Evolutionary conservation across 768 basidiomycete genomes (phyloP).

Genomic region (Mycena rosella): DNA sequence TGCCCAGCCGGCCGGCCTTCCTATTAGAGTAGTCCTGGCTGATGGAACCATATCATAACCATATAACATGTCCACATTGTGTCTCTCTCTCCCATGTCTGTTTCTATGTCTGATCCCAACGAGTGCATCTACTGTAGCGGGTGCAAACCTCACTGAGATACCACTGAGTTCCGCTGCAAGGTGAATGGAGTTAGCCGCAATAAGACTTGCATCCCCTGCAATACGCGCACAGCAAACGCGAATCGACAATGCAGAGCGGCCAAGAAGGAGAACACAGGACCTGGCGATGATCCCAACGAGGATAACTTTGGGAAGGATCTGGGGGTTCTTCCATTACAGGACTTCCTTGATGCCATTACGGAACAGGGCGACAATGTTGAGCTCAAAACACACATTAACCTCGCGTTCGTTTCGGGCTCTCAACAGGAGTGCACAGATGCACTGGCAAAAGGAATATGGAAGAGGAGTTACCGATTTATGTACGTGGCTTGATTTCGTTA

Average conservation of each 20-base stretch:
- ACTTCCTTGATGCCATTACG: constrained; percentile 4
- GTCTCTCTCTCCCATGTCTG: too few species aligned
- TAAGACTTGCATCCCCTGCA: background rate
- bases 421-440: background rate
- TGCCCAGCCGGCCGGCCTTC: background rate
- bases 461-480: constrained; percentile 6
- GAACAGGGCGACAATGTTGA: background rate
- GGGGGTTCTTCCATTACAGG: background rate
- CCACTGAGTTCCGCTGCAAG: background rate
- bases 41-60: constrained; percentile 2
- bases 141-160: background rate
- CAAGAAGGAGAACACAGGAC: background rate
- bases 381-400: background rate
- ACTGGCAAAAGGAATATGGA: background rate
- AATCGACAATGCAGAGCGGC: constrained; percentile 1
- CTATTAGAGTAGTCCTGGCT: background rate
- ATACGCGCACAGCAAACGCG: background rate
- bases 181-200: background rate
- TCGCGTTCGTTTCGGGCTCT: background rate
- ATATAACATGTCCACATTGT: constrained; percentile 1
- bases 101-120: constrained; percentile 5
- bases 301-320: background rate
- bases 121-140: background rate
- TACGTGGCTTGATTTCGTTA: too few species aligned
- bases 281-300: background rate